Percentiles rank a stretch among this genome's conserved stretches.
Conservation (phyloP, 257 asterid genomes). For the Buddleja alternifolia region DNA sequence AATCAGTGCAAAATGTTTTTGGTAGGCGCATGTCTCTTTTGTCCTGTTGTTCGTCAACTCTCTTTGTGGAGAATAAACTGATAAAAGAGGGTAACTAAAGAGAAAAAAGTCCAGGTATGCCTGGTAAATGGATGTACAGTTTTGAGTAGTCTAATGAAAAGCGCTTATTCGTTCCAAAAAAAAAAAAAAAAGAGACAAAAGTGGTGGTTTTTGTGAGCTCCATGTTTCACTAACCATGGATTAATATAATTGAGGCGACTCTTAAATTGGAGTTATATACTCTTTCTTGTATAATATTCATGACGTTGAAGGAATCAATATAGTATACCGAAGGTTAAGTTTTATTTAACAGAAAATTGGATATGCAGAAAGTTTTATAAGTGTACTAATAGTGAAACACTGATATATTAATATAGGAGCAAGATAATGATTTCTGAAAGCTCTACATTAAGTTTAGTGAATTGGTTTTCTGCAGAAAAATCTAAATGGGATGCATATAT, state of each 20-base stretch:
- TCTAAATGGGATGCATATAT: neutral
- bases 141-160: no score
- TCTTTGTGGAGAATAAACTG: no score
- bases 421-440: neutral
- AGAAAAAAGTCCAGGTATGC: no score
- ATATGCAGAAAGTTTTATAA: no score
- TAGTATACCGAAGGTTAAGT: no score
- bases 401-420: neutral
- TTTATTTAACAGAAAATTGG: no score
- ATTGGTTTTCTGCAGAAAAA: neutral
- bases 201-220: no score
- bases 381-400: neutral
- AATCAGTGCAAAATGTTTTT: neutral
- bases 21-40: neutral
- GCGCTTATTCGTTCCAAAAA: no score
- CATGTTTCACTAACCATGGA: neutral
- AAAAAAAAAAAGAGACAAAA: no score
- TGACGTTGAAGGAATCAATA: neutral
- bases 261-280: neutral
- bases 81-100: no score
- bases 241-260: neutral
- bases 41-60: neutral
- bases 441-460: no score
- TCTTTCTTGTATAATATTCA: slow-evolving; percentile 1
- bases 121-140: no score